Percentiles rank a stretch among this genome's conserved stretches.
Conservation (phyloP, 106 monocot genomes). For the Dioscorea dumetorum region DNA sequence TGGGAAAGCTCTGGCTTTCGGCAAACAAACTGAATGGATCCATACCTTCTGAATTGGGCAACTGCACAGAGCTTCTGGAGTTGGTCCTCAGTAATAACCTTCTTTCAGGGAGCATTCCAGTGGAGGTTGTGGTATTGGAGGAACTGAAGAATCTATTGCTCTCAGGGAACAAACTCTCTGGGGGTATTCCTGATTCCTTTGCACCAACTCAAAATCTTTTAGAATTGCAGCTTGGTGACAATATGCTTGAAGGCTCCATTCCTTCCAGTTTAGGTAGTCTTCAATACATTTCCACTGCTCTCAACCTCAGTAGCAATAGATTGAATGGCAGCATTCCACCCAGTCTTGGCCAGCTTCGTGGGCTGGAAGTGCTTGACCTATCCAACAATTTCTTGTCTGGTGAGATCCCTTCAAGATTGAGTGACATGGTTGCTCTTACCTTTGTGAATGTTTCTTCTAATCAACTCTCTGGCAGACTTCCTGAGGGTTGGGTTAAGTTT, state of each 20-base stretch:
- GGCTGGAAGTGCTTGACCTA: slow-evolving; percentile 58
- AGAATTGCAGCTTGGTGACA: slow-evolving; percentile 60
- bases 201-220: slow-evolving; percentile 35
- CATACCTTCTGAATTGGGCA: slow-evolving; percentile 43
- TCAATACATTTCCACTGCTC: slow-evolving; percentile 38
- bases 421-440: slow-evolving; percentile 56
- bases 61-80: slow-evolving; percentile 34
- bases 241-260: slow-evolving; percentile 46
- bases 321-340: slow-evolving; percentile 45
- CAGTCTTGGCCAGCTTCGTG: slow-evolving; percentile 47
- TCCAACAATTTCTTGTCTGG: slow-evolving; percentile 59
- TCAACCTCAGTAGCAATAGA: slow-evolving; percentile 50
- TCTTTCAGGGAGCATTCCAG: slow-evolving; percentile 48
- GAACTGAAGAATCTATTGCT: slow-evolving; percentile 48
- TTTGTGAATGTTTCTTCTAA: slow-evolving; percentile 62
- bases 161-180: slow-evolving; percentile 40
- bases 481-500: slow-evolving; percentile 49
- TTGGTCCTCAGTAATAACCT: slow-evolving; percentile 52
- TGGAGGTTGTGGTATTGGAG: slow-evolving; percentile 18
- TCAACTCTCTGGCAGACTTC: slow-evolving; percentile 43
- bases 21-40: slow-evolving; percentile 49
- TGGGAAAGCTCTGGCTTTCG: slow-evolving; percentile 33
- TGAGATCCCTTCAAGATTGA: slow-evolving; percentile 39
- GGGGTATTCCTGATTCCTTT: slow-evolving; percentile 57
- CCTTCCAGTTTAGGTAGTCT: slow-evolving; percentile 56